Conservation (phyloP, 768 basidiomycete species). For the Austroboletus festivus region DNA sequence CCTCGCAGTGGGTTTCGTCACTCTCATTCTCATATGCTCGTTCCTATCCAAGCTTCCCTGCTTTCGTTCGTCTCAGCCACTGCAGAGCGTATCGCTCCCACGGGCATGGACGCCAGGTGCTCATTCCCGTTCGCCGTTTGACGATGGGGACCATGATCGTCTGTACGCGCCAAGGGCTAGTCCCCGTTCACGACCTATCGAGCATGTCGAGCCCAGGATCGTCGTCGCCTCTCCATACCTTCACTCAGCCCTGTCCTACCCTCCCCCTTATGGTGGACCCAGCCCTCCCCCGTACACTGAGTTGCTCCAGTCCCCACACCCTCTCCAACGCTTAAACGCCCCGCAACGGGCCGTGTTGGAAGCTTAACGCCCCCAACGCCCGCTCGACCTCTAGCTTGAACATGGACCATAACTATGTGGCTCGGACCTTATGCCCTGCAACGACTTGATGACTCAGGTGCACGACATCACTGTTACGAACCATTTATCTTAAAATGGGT, state of each 20-base stretch:
- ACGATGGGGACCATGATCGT: too few species aligned
- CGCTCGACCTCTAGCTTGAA: too few species aligned
- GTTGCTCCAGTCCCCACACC: neutral
- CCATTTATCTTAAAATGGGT: neutral
- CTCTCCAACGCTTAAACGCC: neutral
- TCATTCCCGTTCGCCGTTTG: neutral
- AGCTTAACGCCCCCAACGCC: too few species aligned
- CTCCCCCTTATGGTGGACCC: slow-evolving; percentile 11
- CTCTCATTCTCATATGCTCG: slow-evolving; percentile 5
- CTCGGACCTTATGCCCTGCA: neutral
- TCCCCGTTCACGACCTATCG: neutral
- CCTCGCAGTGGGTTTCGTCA: slow-evolving; percentile 11
- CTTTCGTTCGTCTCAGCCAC: neutral
- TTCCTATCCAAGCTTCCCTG: slow-evolving; percentile 2
- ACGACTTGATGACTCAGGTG: neutral
- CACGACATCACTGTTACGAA: neutral
- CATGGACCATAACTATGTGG: too few species aligned
- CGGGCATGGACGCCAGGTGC: neutral
- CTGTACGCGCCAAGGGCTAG: too few species aligned
- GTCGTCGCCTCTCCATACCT: neutral
- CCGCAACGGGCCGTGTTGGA: slow-evolving; percentile 3
- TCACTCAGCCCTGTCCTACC: neutral
- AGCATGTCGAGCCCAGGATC: slow-evolving; percentile 6
- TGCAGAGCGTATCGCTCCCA: neutral
- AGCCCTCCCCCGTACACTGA: slow-evolving; percentile 12